Percentiles rank a stretch among this genome's conserved stretches.
Conservation (phyloP, 2,329 filamentous ascomycete species). For the Alternaria ventricosa region DNA sequence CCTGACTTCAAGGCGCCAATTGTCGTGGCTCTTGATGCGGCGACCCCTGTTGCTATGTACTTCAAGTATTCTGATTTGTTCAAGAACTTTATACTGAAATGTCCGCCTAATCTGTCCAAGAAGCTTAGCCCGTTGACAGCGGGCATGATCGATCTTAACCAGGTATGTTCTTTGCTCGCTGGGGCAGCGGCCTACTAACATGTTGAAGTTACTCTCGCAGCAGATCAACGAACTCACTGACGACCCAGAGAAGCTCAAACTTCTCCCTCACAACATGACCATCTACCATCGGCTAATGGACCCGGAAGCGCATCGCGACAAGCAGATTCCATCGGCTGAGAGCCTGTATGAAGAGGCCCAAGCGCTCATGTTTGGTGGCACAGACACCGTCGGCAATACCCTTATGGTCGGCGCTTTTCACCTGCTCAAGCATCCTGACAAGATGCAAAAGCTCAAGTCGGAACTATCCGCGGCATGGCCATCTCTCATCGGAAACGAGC, state of each 20-base stretch:
- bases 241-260: constrained; percentile 39
- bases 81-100: constrained; percentile 47
- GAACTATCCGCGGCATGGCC: constrained; percentile 52
- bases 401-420: constrained; percentile 53
- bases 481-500: constrained; percentile 29
- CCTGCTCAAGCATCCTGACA: constrained; percentile 45
- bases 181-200: background rate
- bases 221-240: constrained; percentile 43
- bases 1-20: constrained; percentile 52
- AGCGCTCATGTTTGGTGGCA: constrained; percentile 56
- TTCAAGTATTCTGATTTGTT: constrained; percentile 52
- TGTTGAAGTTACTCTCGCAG: constrained; percentile 30
- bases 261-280: constrained; percentile 46
- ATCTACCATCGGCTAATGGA: constrained; percentile 48
- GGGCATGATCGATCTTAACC: constrained; percentile 49
- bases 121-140: constrained; percentile 45
- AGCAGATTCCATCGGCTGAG: constrained; percentile 37
- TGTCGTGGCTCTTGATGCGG: constrained; percentile 51
- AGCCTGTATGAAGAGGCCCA: constrained; percentile 55
- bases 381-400: constrained; percentile 54
- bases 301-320: constrained; percentile 39
- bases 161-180: constrained; percentile 13
- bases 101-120: constrained; percentile 47
- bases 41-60: constrained; percentile 42
- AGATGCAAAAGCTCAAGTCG: constrained; percentile 44